These are phyloP conservation scores for Zygoascus hellenicus DNA, from an alignment of 1,139 yeast species.

Conservation along the genomic window DNA sequence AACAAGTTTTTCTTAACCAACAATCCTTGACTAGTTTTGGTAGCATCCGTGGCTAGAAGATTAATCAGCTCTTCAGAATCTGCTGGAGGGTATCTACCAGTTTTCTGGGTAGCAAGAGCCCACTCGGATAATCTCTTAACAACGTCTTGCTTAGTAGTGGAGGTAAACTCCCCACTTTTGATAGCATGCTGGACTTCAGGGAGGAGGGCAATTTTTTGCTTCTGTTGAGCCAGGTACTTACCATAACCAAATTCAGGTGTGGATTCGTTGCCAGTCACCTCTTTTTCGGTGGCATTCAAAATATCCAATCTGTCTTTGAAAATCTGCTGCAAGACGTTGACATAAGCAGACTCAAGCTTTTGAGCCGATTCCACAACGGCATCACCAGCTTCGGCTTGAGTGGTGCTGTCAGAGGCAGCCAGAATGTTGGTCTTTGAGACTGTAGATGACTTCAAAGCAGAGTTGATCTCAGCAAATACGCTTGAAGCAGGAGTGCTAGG, in stretches of 20 bases:
- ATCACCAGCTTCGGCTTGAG: conserved; percentile 29
- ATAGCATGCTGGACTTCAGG: conserved; percentile 46
- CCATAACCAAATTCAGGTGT: conserved; percentile 88
- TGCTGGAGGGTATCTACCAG: conserved; percentile 24
- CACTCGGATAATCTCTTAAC: conserved; percentile 62
- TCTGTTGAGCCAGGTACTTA: conserved; percentile 53
- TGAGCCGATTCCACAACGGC: conserved; percentile 33
- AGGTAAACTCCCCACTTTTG: conserved; percentile 44
- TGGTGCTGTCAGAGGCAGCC: conserved; percentile 23
- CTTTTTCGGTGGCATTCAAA: conserved; percentile 50
- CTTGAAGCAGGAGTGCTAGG: conserved; percentile 32
- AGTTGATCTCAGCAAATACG: conserved; percentile 36
- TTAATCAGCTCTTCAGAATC: conserved; percentile 36
- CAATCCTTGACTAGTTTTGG: conserved; percentile 42
- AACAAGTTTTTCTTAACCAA: conserved; percentile 45
- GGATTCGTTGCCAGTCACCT: conserved; percentile 38
- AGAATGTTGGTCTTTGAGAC: conserved; percentile 24
- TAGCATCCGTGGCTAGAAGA: conserved; percentile 35
- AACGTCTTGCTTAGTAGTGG: conserved; percentile 44
- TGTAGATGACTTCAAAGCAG: not conserved
- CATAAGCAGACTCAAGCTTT: conserved; percentile 69
- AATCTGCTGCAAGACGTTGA: conserved; percentile 66
- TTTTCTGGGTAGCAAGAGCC: conserved; percentile 39
- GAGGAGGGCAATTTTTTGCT: conserved; percentile 40
- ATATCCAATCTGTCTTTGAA: conserved; percentile 49